These are phyloP conservation scores for Linderina pennispora DNA, from an alignment of 192 early-diverging fungal genomes.

Conservation along the genomic window DNA sequence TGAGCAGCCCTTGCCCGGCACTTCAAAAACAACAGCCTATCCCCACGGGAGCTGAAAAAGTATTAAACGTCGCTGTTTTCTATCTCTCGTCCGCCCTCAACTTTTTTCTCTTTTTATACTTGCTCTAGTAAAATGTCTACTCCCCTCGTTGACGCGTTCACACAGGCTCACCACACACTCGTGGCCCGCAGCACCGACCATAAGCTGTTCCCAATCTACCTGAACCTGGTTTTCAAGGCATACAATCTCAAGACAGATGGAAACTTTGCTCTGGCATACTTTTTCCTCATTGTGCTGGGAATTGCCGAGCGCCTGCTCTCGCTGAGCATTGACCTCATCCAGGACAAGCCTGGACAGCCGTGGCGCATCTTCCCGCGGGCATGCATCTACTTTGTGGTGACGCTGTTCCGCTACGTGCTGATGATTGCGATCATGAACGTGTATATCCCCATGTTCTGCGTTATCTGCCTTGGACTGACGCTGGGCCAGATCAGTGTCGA, in stretches of 20 bases:
- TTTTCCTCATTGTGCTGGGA: constrained; percentile 39
- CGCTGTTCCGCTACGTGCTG: constrained; percentile 39
- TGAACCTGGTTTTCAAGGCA: constrained; percentile 39
- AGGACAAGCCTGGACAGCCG: constrained; percentile 43
- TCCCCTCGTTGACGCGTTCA: constrained; percentile 7
- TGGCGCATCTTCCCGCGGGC: constrained; percentile 46
- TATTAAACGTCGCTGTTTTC: too few relatives aligned
- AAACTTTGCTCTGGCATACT: constrained; percentile 36
- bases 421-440: constrained; percentile 43
- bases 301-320: constrained; percentile 36
- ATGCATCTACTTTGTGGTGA: constrained; percentile 39
- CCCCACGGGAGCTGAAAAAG: too few relatives aligned
- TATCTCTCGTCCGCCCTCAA: too few relatives aligned
- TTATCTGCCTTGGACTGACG: constrained; percentile 33
- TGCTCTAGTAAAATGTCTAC: constrained; percentile 7
- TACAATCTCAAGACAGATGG: constrained; percentile 14
- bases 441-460: constrained; percentile 25
- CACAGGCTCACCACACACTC: constrained; percentile 20
- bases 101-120: not conserved
- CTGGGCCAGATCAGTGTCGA: constrained; percentile 41
- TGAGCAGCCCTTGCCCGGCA: too few relatives aligned
- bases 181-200: constrained; percentile 6
- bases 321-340: constrained; percentile 34
- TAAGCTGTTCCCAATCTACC: constrained; percentile 12
- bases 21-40: too few relatives aligned